These are phyloP conservation scores for Dictyostelium capitatum DNA, from an alignment of 78 protist species.

Conservation along the genomic window DNA sequence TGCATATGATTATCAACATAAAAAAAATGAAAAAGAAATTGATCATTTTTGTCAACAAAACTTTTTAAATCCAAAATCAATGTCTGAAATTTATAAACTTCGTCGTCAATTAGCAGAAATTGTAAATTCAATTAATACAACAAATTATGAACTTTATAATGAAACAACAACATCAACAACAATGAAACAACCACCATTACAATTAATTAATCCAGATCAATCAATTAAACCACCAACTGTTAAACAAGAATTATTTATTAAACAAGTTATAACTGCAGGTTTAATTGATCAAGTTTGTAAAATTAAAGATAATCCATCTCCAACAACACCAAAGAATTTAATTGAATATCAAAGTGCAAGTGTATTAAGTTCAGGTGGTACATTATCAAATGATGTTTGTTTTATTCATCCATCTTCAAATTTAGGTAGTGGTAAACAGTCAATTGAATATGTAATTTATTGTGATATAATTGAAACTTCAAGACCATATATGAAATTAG, in stretches of 20 bases:
- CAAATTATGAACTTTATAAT: neutral
- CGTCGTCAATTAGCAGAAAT: conserved; percentile 65
- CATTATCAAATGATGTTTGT: neutral
- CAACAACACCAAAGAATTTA: neutral
- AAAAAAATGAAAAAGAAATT: conserved; percentile 1
- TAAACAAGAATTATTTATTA: conserved; percentile 63
- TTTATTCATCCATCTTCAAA: conserved; percentile 59
- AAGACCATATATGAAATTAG: conserved; percentile 72
- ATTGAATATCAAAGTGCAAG: conserved; percentile 6
- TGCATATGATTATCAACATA: conserved; percentile 75
- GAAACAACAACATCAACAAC: neutral
- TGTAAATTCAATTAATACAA: conserved; percentile 16
- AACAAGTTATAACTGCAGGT: conserved; percentile 82
- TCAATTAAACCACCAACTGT: conserved; percentile 62
- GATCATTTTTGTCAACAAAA: conserved; percentile 39
- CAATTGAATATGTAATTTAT: conserved; percentile 54
- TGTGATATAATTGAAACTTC: conserved; percentile 55
- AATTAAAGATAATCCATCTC: neutral
- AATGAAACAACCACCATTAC: neutral
- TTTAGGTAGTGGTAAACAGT: neutral
- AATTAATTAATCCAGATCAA: conserved; percentile 1
- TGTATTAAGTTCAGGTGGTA: neutral
- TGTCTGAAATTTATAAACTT: conserved; percentile 75
- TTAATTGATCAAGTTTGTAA: conserved; percentile 77
- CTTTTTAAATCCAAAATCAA: conserved; percentile 57